Base-by-base conservation (phyloP, 2,329 filamentous ascomycete genomes). In the Zalaria sp. region DNA sequence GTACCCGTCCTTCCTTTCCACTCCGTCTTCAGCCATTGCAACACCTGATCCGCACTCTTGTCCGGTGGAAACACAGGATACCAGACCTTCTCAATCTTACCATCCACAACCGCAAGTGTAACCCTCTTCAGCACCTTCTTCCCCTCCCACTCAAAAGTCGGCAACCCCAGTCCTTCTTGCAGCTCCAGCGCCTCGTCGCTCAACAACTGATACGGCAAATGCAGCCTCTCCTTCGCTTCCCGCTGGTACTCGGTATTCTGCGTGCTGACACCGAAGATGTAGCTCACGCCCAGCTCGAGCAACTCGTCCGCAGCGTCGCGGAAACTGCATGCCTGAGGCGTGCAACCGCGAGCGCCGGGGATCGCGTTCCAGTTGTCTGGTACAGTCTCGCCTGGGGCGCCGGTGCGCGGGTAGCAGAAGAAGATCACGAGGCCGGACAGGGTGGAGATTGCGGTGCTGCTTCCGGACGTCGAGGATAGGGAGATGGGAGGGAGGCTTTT, bases 51-150 rank as follows among this genome's bases (percentile, higher is more conserved):
- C 6, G 62, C 62, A 47, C 58, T 65, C 44, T 55, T 49, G 46
- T 64, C 56, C 10, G 64, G 60, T 39, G 63, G 59, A 47, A 66
- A 62, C 5, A 66, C 61, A n/a, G 60, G 62, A 55, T 65, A 67
- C 53, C 57, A 66, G 11, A 63, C 57, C 47, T 60, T 61, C 36
- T 58, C 46, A 31, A 67, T 55, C 48, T 51, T 59, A 4, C 62
- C 63, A 47, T 64, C 55, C 42, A 61, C 49, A 25, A 66, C 47
- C 6, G 58, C 60, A 43, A 67, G 46, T 37, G 56, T 58, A 41
- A 66, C 47, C 31, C 63, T 51, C 49, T 61, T 64, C 35, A 60
- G 55, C 37, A 66, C 43, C 37, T 44, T 56, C 41, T 48, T 52
- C 4, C 57, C 57, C 40, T 63, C 45, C 55, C 57, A 67, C 9